Conservation (phyloP, 2,329 filamentous ascomycete genomes). For the Uncinocarpus reesii region DNA sequence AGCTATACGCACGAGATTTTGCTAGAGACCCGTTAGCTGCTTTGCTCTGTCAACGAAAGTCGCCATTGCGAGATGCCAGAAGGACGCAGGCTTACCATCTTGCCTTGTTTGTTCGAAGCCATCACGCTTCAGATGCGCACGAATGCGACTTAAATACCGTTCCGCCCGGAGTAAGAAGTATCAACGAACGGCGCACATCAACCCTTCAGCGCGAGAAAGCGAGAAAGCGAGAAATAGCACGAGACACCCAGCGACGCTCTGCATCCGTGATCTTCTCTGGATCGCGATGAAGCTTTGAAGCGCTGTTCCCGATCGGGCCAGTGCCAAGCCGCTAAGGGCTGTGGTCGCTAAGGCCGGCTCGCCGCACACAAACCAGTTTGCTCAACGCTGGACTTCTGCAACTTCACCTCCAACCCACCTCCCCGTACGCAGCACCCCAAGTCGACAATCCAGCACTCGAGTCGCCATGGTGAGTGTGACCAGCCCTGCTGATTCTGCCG, state of each 20-base stretch:
- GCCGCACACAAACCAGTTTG: constrained; percentile 17
- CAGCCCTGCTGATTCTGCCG: too few relatives aligned
- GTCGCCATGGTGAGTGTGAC: constrained; percentile 41
- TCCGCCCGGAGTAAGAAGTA: background rate
- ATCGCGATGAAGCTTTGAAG: constrained; percentile 1
- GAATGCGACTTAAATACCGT: constrained; percentile 34
- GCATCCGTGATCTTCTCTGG: too few relatives aligned
- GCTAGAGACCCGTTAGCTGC: constrained; percentile 50
- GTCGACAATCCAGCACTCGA: constrained; percentile 21
- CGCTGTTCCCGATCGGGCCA: constrained; percentile 21
- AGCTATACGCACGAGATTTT: constrained; percentile 51
- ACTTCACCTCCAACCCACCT: constrained; percentile 9
- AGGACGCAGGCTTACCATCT: constrained; percentile 70
- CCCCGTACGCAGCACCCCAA: too few relatives aligned
- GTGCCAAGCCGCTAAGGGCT: constrained; percentile 31
- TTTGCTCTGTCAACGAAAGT: constrained; percentile 39
- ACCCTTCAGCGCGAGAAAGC: background rate
- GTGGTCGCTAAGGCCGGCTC: constrained; percentile 28
- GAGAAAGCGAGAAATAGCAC: background rate
- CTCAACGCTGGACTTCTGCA: too few relatives aligned
- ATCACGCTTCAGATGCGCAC: constrained; percentile 43
- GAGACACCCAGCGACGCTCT: too few relatives aligned
- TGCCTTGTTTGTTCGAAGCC: constrained; percentile 86
- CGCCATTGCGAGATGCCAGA: constrained; percentile 34
- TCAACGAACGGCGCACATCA: background rate